phyloP scores from a whole-genome alignment of 768 basidiomycete genomes.

The Panus rudis region DNA sequence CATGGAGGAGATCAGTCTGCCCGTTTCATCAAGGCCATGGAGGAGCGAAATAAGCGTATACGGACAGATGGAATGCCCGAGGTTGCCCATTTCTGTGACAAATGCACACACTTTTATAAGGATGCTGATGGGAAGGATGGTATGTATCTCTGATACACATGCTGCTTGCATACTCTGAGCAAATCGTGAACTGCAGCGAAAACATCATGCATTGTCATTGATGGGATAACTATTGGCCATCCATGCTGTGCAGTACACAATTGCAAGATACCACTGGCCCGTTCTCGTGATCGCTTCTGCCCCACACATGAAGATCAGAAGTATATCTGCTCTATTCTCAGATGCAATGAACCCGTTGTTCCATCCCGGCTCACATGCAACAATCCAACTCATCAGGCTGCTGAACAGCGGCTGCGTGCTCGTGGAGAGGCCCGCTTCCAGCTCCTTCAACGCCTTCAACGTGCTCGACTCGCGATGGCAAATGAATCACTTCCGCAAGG shows the following conservation, averaged over 20 bases:
- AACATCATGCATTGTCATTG: constrained; percentile 11
- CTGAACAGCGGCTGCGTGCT: not conserved
- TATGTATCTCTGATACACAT: not conserved
- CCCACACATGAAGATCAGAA: constrained; percentile 2
- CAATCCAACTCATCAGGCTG: not conserved
- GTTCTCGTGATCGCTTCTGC: constrained; percentile 14
- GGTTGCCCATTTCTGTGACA: constrained; percentile 21
- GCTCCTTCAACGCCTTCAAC: not conserved
- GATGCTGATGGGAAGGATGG: constrained; percentile 7
- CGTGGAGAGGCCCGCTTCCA: constrained; percentile 6
- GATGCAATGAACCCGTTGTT: constrained; percentile 5
- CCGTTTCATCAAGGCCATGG: constrained; percentile 19
- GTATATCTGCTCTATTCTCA: constrained; percentile 1
- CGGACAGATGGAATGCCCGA: constrained; percentile 21
- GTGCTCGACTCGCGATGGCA: not conserved
- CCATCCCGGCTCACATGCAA: not conserved
- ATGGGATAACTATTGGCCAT: constrained; percentile 21
- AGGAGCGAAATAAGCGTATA: constrained; percentile 19
- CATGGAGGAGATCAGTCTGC: constrained; percentile 18
- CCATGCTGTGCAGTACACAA: constrained; percentile 16
- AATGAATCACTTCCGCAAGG: not conserved
- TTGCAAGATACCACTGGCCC: constrained; percentile 9
- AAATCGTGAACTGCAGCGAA: constrained; percentile 5
- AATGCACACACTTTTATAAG: constrained; percentile 18
- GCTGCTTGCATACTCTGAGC: not conserved